Conservation (phyloP, 2,329 filamentous ascomycete genomes). For the Gremmenia infestans region DNA sequence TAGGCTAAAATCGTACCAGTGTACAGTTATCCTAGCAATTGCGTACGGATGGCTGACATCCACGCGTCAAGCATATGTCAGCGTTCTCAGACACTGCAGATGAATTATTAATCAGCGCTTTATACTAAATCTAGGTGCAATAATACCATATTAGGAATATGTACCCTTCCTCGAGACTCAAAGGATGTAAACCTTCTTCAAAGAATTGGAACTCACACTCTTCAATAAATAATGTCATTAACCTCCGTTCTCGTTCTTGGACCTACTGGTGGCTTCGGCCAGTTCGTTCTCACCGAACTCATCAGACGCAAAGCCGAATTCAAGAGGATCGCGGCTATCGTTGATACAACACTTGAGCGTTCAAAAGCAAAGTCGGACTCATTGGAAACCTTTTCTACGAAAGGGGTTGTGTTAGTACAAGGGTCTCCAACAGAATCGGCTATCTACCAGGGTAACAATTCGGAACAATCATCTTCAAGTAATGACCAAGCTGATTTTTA, state of each 20-base stretch:
- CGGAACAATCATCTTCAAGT: neutral
- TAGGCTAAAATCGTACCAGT: no score
- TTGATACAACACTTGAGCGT: neutral
- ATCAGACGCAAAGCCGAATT: constrained; percentile 2
- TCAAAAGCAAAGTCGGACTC: neutral
- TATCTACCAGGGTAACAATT: neutral
- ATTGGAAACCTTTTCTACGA: neutral
- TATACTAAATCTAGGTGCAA: neutral
- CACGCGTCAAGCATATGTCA: no score
- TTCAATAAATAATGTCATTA: neutral
- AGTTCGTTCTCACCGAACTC: constrained; percentile 3
- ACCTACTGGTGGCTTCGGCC: constrained; percentile 2
- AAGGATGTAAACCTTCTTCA: neutral
- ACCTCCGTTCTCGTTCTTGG: constrained; percentile 5
- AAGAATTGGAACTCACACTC: neutral
- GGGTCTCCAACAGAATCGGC: neutral
- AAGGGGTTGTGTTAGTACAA: constrained; percentile 2
- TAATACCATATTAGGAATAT: neutral
- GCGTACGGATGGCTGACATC: no score
- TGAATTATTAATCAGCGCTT: neutral
- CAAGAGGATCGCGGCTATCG: constrained; percentile 3
- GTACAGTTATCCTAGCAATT: no score
- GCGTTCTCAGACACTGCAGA: neutral
- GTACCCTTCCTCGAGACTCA: neutral
- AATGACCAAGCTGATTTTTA: constrained; percentile 11